Evolutionary conservation across 495 filamentous ascomycete genomes (phyloP), one percentile per base, ranked within the genome.

Genomic region (Chaetomium cochliodes): DNA sequence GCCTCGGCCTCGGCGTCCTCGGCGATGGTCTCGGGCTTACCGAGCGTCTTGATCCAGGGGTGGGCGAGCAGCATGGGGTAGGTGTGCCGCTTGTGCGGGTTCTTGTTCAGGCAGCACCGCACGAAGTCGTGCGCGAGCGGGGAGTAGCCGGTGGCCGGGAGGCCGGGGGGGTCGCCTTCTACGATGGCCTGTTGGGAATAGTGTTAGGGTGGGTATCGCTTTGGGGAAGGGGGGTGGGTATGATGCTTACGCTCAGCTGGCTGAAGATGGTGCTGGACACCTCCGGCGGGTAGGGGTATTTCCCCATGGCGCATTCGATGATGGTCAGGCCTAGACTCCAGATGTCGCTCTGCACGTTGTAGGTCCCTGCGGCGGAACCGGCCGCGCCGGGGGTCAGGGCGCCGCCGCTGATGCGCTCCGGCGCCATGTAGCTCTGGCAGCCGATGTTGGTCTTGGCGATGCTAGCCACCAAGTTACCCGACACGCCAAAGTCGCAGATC

Each of bases 391-490:
- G 83, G 12, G 89, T 85, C 70, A 92, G 87, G 66, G 92, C 84
- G 26, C 92, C 90, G 26, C 91, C 90, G 33, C 90, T 89, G 64
- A 99, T 99, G 58, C 94, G 85, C 74, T 99, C 94, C 4, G 94
- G 94, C 0, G 94, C 94, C 94, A 99, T 99, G 79, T 99, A 99
- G 76, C 92, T 97, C 74, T 99, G 94, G 72, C 94, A 99, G 23
- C 94, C 94, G 67, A 99, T 99, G 73, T 99, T 99, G 25, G 94
- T 99, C 77, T 96, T 97, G 25, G 94, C 94, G 67, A 98, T 97
- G 78, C 92, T 96, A 5, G 94, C 93, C 23, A 99, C 94, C 15
- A 99, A 78, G 70, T 99, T 99, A 42, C 94, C 94, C 58, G 90
- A 94, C 13, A 99, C 94, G 69, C 94, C 94, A 72, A 99, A 99